Base-by-base conservation (phyloP, 768 basidiomycete genomes). In the Psilocybe azurescens region DNA sequence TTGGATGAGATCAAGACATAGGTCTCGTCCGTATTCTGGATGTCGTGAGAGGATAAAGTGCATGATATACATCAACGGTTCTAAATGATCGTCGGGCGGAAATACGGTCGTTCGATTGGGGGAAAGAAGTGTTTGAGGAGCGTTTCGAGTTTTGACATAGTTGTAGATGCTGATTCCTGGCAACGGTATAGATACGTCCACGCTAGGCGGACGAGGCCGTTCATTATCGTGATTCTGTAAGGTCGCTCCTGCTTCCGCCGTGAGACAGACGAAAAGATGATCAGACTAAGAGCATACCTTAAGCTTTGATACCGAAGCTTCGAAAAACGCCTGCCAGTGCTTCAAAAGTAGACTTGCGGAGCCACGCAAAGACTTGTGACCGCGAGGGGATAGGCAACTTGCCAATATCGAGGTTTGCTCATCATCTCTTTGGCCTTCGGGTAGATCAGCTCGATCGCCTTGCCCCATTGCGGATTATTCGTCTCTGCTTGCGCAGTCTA, bases 121-220 rank as follows among this genome's bases (percentile, higher is more conserved):
- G 95, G 94, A 71, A 95, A 94, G 73, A 96, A 89, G 55, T 88
- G 80, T 67, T 88, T 93, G 53, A 93, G 70, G 41, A 96, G 69
- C 0, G 75, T 77, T 63, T 97, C 95, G 44, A 98, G 75, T 69
- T 90, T 94, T 30, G 86, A 77, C n/a, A 88, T 86, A n/a, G 87
- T 88, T 2, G 91, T 89, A 0, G 95, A 91, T 1, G 86, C 78
- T 5, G 91, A 83, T 73, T 98, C 96, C 65, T 90, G 88, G 70
- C 94, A 96, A 14, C 96, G 89, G 71, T 94, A 96, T n/a, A 97
- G 80, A 73, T 97, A 98, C 2, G 95, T 93, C 96, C 95, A 98
- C 36, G 95, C 77, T 46, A 97, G 75, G 8, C 96, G 88, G 64
- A 94, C 72, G 59, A 92, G 85, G 11, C 93, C 92, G 66, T 95